Conservation (phyloP, 2,329 filamentous ascomycete genomes). For the Triangularia verruculosa region DNA sequence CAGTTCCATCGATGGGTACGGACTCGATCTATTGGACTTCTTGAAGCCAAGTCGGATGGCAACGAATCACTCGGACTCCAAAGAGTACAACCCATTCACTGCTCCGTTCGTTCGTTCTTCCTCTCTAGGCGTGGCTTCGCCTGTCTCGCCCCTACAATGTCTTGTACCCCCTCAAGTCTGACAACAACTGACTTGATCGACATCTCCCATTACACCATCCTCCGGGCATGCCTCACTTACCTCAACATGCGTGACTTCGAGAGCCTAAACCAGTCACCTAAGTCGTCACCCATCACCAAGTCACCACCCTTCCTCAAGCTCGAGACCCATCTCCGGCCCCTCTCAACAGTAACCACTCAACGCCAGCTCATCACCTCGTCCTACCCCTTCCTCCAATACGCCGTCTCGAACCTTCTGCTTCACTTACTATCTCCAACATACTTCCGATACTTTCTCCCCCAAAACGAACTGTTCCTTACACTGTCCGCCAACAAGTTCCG, state of each 20-base stretch:
- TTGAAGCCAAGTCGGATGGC: conserved; percentile 29
- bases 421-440: conserved; percentile 32
- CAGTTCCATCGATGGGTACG: conserved; percentile 34
- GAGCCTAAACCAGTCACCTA: conserved; percentile 25
- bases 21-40: conserved; percentile 33
- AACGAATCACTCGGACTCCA: conserved; percentile 32
- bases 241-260: conserved; percentile 36
- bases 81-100: conserved; percentile 32
- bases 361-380: conserved; percentile 31
- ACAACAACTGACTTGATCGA: conserved; percentile 28
- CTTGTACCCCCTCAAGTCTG: conserved; percentile 14
- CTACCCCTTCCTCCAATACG: conserved; percentile 35
- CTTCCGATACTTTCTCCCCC: conserved; percentile 35
- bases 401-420: conserved; percentile 32
- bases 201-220: conserved; percentile 31
- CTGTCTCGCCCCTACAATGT: conserved; percentile 23
- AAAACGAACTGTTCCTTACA: conserved; percentile 27
- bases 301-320: not conserved
- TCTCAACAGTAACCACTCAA: conserved; percentile 24
- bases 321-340: not conserved
- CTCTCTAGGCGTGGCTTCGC: conserved; percentile 33
- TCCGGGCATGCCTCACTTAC: conserved; percentile 33
- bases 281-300: not conserved
- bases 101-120: conserved; percentile 35
- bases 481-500: conserved; percentile 30